These are phyloP conservation scores for Chrysanthemum makinoi DNA, from an alignment of 129 eudicot species.

Conservation along the genomic window DNA sequence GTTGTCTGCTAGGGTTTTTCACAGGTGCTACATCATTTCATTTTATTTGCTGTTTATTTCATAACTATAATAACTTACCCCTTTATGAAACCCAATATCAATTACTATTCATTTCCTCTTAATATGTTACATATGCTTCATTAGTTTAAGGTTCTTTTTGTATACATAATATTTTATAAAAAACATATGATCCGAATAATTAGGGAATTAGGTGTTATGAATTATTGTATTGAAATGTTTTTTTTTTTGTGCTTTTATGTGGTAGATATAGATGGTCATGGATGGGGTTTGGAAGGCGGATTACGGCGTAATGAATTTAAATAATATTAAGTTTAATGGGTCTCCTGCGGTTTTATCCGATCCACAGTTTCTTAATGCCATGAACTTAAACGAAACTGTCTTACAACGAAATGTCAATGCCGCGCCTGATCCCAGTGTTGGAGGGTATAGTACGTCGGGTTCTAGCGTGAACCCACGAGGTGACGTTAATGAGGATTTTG, in stretches of 20 bases:
- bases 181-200: constrained; percentile 1
- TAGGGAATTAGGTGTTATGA: constrained; percentile 9
- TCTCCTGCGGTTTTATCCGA: constrained; percentile 30
- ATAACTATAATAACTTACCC: too few species aligned
- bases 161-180: not conserved
- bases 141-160: not conserved
- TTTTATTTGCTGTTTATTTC: too few species aligned
- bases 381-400: constrained; percentile 27
- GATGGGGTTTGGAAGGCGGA: constrained; percentile 48
- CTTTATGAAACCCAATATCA: too few species aligned
- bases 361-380: constrained; percentile 35
- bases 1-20: too few species aligned
- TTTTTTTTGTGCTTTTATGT: not conserved
- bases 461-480: constrained; percentile 30
- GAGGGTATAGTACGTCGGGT: constrained; percentile 23
- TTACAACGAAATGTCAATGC: constrained; percentile 24
- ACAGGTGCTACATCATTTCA: too few species aligned
- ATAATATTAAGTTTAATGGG: constrained; percentile 35
- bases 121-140: too few species aligned
- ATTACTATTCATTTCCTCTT: too few species aligned
- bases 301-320: constrained; percentile 35
- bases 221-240: not conserved
- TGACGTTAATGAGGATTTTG: constrained; percentile 63
- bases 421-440: constrained; percentile 25
- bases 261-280: constrained; percentile 47